A percentile compares a stretch with the other conserved stretches of the same genome.
phyloP scores from a whole-genome alignment of 176 grass and related monocot genomes.

The Oryza glaberrima region DNA sequence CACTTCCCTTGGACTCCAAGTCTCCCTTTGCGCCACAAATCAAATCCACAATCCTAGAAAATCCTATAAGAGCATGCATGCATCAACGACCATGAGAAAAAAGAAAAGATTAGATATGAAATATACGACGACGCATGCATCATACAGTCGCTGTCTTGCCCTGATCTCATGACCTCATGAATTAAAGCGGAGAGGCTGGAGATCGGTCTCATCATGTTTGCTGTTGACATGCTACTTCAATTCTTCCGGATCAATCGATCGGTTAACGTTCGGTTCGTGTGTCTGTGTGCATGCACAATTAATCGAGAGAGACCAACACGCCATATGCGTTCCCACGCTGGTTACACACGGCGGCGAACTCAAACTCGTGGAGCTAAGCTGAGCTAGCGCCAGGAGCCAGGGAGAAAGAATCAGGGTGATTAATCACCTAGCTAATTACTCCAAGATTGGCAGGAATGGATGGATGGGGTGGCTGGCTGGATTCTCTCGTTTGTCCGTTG shows the following conservation, averaged over 20 bases:
- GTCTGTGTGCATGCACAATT: neutral
- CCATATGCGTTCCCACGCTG: neutral
- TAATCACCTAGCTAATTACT: neutral
- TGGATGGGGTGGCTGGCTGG: neutral
- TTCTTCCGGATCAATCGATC: neutral
- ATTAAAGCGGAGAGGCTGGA: neutral
- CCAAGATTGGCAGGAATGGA: neutral
- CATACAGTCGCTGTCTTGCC: neutral
- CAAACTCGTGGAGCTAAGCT: neutral
- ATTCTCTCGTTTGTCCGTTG: neutral
- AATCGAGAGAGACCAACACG: neutral
- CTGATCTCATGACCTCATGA: neutral
- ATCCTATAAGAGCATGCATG: neutral
- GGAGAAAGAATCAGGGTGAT: neutral
- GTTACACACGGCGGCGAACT: neutral
- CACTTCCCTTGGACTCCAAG: constrained; percentile 18
- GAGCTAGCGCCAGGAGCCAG: neutral
- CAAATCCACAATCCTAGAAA: neutral
- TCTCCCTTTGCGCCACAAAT: neutral
- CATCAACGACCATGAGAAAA: neutral
- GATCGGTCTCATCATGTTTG: neutral
- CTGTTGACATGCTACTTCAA: neutral
- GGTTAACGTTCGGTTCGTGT: neutral
- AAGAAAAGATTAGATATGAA: neutral
- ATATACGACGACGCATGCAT: neutral